Percentiles rank a stretch among this genome's conserved stretches.
These are phyloP conservation scores for Draba incana DNA, from an alignment of 345 rosid species.

Conservation along the genomic window DNA sequence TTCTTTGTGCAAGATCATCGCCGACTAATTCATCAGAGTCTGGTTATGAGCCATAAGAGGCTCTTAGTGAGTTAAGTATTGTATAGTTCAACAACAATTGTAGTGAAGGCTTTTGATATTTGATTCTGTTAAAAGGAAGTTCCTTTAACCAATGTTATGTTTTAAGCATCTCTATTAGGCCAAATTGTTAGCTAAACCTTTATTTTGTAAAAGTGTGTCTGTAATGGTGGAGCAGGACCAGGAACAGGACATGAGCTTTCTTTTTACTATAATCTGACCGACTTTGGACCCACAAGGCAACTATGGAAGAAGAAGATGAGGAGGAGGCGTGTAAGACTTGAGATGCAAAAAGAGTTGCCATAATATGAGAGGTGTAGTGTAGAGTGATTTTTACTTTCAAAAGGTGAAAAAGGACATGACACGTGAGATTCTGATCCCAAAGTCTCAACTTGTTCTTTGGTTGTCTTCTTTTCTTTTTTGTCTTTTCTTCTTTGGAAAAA, in stretches of 20 bases:
- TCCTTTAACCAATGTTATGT: slow-evolving; percentile 6
- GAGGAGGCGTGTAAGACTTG: no score
- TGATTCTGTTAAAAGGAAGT: slow-evolving; percentile 8
- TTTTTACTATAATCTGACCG: not conserved
- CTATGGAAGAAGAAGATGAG: no score
- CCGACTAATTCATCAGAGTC: slow-evolving; percentile 45
- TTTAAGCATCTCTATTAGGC: not conserved
- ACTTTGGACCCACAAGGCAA: slow-evolving; percentile 26
- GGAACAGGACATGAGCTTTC: no score
- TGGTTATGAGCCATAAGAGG: slow-evolving; percentile 29
- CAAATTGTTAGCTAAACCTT: no score
- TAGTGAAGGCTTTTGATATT: slow-evolving; percentile 30
- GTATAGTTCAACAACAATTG: slow-evolving; percentile 43
- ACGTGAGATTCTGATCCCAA: no score
- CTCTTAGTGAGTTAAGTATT: slow-evolving; percentile 13
- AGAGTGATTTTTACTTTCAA: slow-evolving; percentile 2
- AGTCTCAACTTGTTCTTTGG: no score
- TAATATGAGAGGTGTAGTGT: slow-evolving; percentile 16
- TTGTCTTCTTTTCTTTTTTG: no score
- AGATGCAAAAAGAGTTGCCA: slow-evolving; percentile 17
- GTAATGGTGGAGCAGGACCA: slow-evolving; percentile 22
- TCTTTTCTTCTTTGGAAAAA: no score
- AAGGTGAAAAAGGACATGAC: no score
- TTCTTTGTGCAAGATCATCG: slow-evolving; percentile 39
- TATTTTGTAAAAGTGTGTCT: not conserved